These are phyloP conservation scores for Blechomonas ayalai DNA, from an alignment of 208 protist species.

Conservation along the genomic window DNA sequence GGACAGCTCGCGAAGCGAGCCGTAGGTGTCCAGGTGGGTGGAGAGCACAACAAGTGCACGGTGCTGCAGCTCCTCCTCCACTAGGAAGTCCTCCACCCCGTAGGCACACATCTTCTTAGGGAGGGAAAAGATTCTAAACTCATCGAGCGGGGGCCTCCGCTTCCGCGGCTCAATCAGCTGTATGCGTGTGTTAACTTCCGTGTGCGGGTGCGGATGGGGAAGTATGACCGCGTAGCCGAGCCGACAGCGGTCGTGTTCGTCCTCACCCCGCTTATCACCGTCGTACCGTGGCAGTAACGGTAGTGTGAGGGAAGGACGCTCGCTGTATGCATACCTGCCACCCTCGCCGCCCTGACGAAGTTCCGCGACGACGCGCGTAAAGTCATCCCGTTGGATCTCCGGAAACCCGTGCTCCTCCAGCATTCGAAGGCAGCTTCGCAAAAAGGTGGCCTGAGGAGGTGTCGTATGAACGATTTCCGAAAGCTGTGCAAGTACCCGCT, in stretches of 20 bases:
- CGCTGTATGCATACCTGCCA: constrained; percentile 69
- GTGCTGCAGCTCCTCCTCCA: constrained; percentile 79
- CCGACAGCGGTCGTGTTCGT: constrained; percentile 42
- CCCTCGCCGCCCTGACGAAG: constrained; percentile 26
- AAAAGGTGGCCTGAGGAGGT: constrained; percentile 1
- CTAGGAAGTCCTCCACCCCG: constrained; percentile 74
- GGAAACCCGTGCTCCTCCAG: constrained; percentile 68
- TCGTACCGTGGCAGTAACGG: constrained; percentile 58
- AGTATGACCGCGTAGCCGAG: constrained; percentile 49
- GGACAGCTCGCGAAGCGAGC: constrained; percentile 54
- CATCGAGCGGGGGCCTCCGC: constrained; percentile 60
- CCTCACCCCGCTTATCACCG: constrained; percentile 49
- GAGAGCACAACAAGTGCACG: constrained; percentile 57
- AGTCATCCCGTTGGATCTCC: constrained; percentile 36
- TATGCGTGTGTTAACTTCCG: constrained; percentile 69
- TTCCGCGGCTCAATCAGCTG: constrained; percentile 71
- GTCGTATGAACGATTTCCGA: no score
- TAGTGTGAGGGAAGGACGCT: constrained; percentile 27
- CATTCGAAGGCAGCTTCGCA: constrained; percentile 2
- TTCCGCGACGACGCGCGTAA: constrained; percentile 20
- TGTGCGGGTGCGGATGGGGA: constrained; percentile 37
- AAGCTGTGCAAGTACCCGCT: neutral
- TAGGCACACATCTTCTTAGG: constrained; percentile 73
- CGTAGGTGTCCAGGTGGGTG: constrained; percentile 59
- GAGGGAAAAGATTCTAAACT: constrained; percentile 79